Conservation (phyloP, 805 yeast species). For the Saturnispora bothae region DNA sequence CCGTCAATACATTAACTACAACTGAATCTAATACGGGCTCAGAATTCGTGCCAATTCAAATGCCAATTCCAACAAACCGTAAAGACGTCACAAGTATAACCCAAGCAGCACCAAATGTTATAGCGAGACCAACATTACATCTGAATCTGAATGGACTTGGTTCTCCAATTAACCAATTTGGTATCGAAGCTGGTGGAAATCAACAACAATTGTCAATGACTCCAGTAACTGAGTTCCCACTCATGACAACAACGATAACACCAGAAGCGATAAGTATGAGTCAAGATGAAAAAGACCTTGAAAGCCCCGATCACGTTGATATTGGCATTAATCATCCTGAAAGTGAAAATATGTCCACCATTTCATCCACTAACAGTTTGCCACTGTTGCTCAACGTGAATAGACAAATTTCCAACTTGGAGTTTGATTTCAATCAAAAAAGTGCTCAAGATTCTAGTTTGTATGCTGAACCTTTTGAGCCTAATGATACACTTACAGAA, state of each 20-base stretch:
- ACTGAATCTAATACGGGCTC: conserved; percentile 4
- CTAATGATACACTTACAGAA: conserved; percentile 6
- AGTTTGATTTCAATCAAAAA: neutral
- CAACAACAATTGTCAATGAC: conserved; percentile 64
- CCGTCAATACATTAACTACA: conserved; percentile 13
- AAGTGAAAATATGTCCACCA: neutral
- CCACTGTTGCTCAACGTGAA: conserved; percentile 2
- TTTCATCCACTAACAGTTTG: conserved; percentile 2
- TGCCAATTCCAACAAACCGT: conserved; percentile 60
- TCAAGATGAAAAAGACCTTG: neutral
- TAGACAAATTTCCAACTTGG: neutral
- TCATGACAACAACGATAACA: conserved; percentile 1
- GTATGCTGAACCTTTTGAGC: neutral
- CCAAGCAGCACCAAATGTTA: conserved; percentile 14
- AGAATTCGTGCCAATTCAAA: conserved; percentile 58
- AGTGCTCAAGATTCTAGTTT: neutral
- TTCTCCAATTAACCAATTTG: conserved; percentile 26
- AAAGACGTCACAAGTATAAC: conserved; percentile 16
- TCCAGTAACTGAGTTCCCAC: conserved; percentile 54
- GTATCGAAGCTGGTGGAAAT: conserved; percentile 50
- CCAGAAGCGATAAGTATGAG: conserved; percentile 8
- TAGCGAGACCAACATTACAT: conserved; percentile 1
- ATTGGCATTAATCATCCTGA: neutral
- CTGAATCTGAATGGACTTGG: conserved; percentile 5
- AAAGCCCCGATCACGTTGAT: neutral